Evolutionary conservation across 2,329 filamentous ascomycete species (phyloP).

Genomic region (Alternaria burnsii): DNA sequence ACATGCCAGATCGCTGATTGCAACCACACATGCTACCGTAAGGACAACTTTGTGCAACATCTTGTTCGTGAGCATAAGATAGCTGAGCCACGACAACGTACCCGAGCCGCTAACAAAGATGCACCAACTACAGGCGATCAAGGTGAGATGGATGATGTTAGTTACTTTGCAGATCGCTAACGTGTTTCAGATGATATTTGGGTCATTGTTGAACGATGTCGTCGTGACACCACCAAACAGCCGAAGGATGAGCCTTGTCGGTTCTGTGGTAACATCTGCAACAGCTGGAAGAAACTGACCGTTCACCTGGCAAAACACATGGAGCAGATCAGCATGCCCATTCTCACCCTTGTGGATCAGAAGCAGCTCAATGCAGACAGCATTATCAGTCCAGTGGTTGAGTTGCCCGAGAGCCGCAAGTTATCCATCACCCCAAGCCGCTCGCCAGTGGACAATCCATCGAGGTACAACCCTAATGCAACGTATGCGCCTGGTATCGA

Average conservation of each 20-base stretch:
- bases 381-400: conserved; percentile 50
- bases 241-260: conserved; percentile 82
- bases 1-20: conserved; percentile 83
- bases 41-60: conserved; percentile 93
- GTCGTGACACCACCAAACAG: conserved; percentile 69
- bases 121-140: conserved; percentile 33
- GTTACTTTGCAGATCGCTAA: conserved; percentile 20
- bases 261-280: conserved; percentile 83
- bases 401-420: conserved; percentile 46
- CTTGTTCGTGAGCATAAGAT: conserved; percentile 91
- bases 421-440: conserved; percentile 38
- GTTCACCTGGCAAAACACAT: conserved; percentile 95
- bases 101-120: conserved; percentile 54
- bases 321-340: conserved; percentile 87
- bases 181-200: conserved; percentile 68
- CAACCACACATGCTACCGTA: conserved; percentile 81
- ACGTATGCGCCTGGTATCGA: conserved; percentile 46
- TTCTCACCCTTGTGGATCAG: conserved; percentile 62
- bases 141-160: conserved; percentile 26
- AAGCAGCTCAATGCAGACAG: conserved; percentile 50
- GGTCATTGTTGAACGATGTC: conserved; percentile 80
- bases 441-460: conserved; percentile 44
- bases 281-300: conserved; percentile 90
- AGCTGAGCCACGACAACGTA: conserved; percentile 79
- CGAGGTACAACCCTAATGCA: conserved; percentile 40